Evolutionary conservation across 2,329 filamentous ascomycete species (phyloP).

Genomic region (Cladosporium sp.): DNA sequence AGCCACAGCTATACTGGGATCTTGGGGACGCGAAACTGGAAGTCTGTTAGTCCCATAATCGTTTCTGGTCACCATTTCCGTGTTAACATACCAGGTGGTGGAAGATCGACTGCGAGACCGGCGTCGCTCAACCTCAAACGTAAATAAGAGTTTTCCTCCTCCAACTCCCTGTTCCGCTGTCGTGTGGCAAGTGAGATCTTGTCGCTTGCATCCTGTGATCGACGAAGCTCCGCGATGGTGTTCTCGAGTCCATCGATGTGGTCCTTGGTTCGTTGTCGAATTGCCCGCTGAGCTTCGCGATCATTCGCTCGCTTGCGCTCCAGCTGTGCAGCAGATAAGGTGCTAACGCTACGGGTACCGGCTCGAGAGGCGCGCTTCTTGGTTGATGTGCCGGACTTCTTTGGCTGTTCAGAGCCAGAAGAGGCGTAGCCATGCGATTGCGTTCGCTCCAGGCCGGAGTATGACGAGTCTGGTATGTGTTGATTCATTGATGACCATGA

Average conservation of each 20-base stretch:
- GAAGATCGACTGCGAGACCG: conserved; percentile 28
- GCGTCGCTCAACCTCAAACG: conserved; percentile 47
- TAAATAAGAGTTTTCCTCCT: conserved; percentile 52
- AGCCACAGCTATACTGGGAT: conserved; percentile 18
- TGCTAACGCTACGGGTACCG: conserved; percentile 55
- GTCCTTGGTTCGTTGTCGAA: conserved; percentile 56
- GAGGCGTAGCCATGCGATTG: conserved; percentile 27
- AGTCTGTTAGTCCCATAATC: conserved; percentile 5
- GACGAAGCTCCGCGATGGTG: conserved; percentile 50
- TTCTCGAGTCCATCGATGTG: conserved; percentile 56
- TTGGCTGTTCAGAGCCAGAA: conserved; percentile 23
- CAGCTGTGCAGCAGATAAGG: conserved; percentile 54
- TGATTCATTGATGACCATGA: conserved; percentile 31
- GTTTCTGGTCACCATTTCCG: neutral
- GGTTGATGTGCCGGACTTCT: conserved; percentile 14
- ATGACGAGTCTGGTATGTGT: conserved; percentile 18
- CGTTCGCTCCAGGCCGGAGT: conserved; percentile 21
- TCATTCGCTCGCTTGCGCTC: conserved; percentile 59
- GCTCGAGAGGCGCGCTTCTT: conserved; percentile 51
- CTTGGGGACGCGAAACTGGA: conserved; percentile 20
- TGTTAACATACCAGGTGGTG: conserved; percentile 15
- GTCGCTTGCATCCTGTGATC: conserved; percentile 43
- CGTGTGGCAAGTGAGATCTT: conserved; percentile 48
- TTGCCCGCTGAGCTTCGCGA: conserved; percentile 57
- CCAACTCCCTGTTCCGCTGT: conserved; percentile 51